Evolutionary conservation across 164 flowering plant species (phyloP).

Genomic region (Santalum album): DNA sequence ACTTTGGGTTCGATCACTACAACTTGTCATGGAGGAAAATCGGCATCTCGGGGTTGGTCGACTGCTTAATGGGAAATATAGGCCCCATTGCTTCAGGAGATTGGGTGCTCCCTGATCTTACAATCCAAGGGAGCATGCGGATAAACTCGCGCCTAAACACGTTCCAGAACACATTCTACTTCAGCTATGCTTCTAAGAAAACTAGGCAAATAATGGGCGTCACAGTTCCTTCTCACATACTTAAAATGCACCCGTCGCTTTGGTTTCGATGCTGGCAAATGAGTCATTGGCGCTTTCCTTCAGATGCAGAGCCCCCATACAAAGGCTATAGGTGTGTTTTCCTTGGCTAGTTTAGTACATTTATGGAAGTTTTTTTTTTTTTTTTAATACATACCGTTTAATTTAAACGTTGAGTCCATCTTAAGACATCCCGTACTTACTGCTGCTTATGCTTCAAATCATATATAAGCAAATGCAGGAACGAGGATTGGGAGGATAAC

Average conservation of each 20-base stretch:
- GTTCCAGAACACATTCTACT: conserved; percentile 81
- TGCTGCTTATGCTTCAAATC: neutral
- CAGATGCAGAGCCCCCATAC: conserved; percentile 66
- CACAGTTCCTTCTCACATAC: conserved; percentile 67
- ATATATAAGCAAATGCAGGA: conserved; percentile 36
- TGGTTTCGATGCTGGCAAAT: conserved; percentile 81
- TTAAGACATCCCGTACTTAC: neutral
- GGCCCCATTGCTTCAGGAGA: conserved; percentile 96
- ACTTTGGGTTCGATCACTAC: conserved; percentile 94
- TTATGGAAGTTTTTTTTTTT: neutral
- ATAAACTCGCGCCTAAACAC: conserved; percentile 58
- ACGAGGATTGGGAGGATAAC: conserved; percentile 97
- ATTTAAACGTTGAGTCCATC: too few relatives aligned
- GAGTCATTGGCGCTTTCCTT: conserved; percentile 80
- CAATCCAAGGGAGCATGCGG: conserved; percentile 75
- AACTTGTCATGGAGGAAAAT: conserved; percentile 67
- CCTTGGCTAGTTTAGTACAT: neutral
- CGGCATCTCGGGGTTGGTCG: conserved; percentile 78
- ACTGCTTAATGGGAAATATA: conserved; percentile 66
- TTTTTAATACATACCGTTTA: too few relatives aligned
- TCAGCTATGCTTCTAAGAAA: conserved; percentile 89
- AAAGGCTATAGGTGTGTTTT: conserved; percentile 79
- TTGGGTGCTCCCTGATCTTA: conserved; percentile 96
- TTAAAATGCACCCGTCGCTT: conserved; percentile 77
- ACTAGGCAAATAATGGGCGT: conserved; percentile 65